These are phyloP conservation scores for Leccinum ochraceum DNA, from an alignment of 768 basidiomycete genomes.

Conservation along the genomic window DNA sequence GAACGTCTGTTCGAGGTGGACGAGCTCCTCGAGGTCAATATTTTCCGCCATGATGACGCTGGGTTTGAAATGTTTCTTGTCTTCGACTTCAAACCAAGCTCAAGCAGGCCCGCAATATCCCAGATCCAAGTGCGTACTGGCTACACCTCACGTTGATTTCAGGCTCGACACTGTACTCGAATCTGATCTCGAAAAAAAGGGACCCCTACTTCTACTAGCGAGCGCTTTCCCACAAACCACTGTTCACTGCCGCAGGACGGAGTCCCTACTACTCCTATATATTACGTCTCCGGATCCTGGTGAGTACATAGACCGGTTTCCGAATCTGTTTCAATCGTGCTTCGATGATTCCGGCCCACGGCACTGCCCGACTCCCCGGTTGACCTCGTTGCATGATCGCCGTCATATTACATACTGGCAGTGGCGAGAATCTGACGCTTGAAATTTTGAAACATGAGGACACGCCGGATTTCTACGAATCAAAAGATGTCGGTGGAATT, in stretches of 20 bases:
- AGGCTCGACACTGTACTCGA: too few relatives aligned
- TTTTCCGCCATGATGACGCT: too few relatives aligned
- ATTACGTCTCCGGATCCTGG: neutral
- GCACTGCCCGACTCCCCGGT: neutral
- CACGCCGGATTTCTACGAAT: neutral
- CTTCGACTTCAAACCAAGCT: too few relatives aligned
- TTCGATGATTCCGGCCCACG: neutral
- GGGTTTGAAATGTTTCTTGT: too few relatives aligned
- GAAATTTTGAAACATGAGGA: neutral
- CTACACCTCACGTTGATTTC: too few relatives aligned
- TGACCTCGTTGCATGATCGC: neutral
- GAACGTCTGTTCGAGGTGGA: slow-evolving; percentile 67
- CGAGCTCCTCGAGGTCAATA: slow-evolving; percentile 49
- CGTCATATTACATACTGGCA: neutral
- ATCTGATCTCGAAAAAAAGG: too few relatives aligned
- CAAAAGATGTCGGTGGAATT: neutral
- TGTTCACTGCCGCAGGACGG: neutral
- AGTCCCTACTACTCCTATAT: neutral
- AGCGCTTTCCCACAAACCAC: too few relatives aligned
- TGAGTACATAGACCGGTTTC: neutral
- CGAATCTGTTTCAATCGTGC: neutral
- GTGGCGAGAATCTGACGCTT: neutral
- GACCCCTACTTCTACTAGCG: too few relatives aligned
- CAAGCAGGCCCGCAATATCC: too few relatives aligned
- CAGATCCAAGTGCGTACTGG: too few relatives aligned